phyloP scores from a whole-genome alignment of 441 rosid genomes.

The Gossypium davidsonii region DNA sequence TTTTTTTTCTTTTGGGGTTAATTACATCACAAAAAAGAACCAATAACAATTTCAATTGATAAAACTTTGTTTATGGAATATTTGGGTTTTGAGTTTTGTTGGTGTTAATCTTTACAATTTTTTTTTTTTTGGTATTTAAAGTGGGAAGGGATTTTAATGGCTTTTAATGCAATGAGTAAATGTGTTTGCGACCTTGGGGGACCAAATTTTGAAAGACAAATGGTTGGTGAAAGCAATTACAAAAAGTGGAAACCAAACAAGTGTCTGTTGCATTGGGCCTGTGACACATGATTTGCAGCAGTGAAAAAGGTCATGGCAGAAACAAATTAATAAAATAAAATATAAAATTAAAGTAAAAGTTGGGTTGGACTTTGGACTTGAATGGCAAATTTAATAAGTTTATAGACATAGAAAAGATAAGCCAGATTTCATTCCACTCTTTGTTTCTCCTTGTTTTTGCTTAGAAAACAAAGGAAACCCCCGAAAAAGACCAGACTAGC shows the following conservation, averaged over 20 bases:
- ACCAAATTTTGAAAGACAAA: neutral
- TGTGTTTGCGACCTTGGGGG: neutral
- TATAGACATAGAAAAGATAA: slow-evolving; percentile 33
- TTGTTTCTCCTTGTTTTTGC: slow-evolving; percentile 11
- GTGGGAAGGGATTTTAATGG: neutral
- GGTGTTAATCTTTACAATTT: neutral
- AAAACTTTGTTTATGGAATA: neutral
- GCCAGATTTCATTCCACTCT: neutral
- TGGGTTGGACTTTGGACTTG: slow-evolving; percentile 16
- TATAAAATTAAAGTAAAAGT: slow-evolving; percentile 14
- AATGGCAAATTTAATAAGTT: slow-evolving; percentile 39
- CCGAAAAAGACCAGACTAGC: slow-evolving; percentile 20
- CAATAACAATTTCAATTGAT: neutral
- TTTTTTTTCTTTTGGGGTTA: neutral
- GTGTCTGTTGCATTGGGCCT: slow-evolving; percentile 18
- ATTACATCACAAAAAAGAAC: neutral
- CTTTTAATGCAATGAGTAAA: neutral
- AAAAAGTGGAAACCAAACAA: slow-evolving; percentile 25
- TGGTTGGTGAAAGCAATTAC: slow-evolving; percentile 23
- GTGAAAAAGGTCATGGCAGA: slow-evolving; percentile 32
- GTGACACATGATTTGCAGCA: slow-evolving; percentile 53
- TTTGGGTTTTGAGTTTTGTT: neutral
- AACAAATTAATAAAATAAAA: slow-evolving; percentile 21
- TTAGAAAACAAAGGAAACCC: slow-evolving; percentile 31
- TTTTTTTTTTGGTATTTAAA: neutral